Conservation (phyloP, 1,284 basidiomycete genomes). For the Sanguinoderma infundibulare region DNA sequence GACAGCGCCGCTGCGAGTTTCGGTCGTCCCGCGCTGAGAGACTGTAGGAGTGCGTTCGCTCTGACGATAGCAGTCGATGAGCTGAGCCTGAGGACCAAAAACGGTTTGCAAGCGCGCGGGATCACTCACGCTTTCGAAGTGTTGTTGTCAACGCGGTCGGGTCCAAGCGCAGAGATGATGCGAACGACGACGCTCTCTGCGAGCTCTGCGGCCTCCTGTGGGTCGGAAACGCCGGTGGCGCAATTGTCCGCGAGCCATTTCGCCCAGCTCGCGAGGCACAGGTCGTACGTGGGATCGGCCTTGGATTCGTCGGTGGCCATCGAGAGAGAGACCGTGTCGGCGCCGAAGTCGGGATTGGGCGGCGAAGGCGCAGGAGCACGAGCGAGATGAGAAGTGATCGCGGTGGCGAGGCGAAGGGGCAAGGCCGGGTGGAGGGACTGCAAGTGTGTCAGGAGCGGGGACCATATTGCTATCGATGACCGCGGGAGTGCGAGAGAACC, state of each 20-base stretch:
- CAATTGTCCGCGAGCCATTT: constrained; percentile 58
- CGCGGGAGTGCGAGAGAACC: constrained; percentile 55
- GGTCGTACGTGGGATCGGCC: constrained; percentile 50
- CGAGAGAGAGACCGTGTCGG: constrained; percentile 22
- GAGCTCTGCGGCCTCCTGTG: constrained; percentile 37
- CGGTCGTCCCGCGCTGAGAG: constrained; percentile 41
- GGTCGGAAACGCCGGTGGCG: constrained; percentile 32
- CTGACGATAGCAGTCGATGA: constrained; percentile 30
- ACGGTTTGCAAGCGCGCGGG: too few species aligned
- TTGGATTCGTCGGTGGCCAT: constrained; percentile 17
- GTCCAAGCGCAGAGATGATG: constrained; percentile 55
- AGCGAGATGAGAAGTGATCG: constrained; percentile 50
- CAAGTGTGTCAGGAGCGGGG: constrained; percentile 70
- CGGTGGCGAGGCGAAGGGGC: constrained; percentile 52
- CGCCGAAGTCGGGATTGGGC: constrained; percentile 4
- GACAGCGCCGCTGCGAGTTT: constrained; percentile 40
- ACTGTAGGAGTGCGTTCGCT: constrained; percentile 45
- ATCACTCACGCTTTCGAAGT: constrained; percentile 41
- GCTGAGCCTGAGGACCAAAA: neutral
- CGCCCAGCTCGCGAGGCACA: constrained; percentile 70
- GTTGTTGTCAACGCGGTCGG: constrained; percentile 29
- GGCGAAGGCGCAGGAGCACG: constrained; percentile 14
- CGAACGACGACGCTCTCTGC: constrained; percentile 47
- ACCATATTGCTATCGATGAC: constrained; percentile 68
- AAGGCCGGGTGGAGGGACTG: constrained; percentile 60